Evolutionary conservation across 768 basidiomycete species (phyloP).

Genomic region (Suillus occidentalis): DNA sequence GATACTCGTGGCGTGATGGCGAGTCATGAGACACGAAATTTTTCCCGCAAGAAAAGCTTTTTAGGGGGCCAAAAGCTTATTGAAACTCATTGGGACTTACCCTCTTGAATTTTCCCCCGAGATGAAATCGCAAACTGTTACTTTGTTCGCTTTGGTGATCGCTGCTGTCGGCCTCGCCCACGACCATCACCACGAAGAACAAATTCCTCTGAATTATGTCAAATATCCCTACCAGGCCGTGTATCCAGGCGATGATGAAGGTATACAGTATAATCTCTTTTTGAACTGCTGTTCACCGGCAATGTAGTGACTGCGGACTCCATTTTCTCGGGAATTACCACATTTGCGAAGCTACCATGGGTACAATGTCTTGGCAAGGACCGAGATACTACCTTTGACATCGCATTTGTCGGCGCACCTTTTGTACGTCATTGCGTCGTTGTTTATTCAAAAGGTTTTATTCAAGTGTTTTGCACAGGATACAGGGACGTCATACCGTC

Average conservation of each 20-base stretch:
- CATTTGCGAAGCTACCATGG: conserved; percentile 88
- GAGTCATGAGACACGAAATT: conserved; percentile 19
- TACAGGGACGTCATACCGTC: conserved; percentile 74
- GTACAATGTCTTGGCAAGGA: conserved; percentile 72
- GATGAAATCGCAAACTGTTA: conserved; percentile 25
- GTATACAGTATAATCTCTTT: conserved; percentile 29
- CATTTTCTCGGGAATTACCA: conserved; percentile 78
- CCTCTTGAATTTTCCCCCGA: conserved; percentile 6
- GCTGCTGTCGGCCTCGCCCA: conserved; percentile 33
- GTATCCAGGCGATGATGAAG: conserved; percentile 61
- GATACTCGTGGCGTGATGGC: conserved; percentile 10
- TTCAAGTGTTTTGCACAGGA: conserved; percentile 40
- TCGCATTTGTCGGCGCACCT: conserved; percentile 80
- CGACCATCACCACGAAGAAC: conserved; percentile 45
- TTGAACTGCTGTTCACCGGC: background rate
- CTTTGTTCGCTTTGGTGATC: conserved; percentile 28
- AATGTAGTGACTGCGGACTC: conserved; percentile 69
- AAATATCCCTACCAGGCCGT: conserved; percentile 62
- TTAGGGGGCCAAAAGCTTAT: conserved; percentile 11
- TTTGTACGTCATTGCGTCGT: conserved; percentile 47
- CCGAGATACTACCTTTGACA: conserved; percentile 60
- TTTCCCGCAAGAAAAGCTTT: conserved; percentile 31
- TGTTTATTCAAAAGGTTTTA: background rate
- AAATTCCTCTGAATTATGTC: conserved; percentile 67
- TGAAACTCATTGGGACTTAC: conserved; percentile 4